phyloP scores from a whole-genome alignment of 1,139 yeast species.

The Zygosaccharomyces sapae region DNA sequence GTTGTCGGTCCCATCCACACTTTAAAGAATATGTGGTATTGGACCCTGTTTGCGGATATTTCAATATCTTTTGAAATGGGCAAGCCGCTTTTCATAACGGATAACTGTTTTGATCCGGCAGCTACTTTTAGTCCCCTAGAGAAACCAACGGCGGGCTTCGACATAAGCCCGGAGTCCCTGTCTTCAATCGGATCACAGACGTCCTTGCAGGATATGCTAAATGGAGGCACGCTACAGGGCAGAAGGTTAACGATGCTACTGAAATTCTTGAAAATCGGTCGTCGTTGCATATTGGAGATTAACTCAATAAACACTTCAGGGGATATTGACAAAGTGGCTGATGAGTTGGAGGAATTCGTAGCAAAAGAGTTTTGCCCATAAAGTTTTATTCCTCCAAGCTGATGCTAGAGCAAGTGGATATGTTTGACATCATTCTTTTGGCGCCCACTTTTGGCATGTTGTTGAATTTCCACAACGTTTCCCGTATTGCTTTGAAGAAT shows the following conservation, averaged over 20 bases:
- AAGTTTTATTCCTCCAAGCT: constrained; percentile 16
- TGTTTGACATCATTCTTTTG: constrained; percentile 20
- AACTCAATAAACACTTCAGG: constrained; percentile 11
- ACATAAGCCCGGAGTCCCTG: background rate
- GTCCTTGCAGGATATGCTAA: constrained; percentile 5
- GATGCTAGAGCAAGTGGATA: constrained; percentile 13
- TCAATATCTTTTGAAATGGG: constrained; percentile 30
- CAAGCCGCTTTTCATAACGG: constrained; percentile 22
- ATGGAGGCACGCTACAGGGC: constrained; percentile 6
- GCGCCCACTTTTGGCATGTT: constrained; percentile 21
- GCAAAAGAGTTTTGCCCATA: constrained; percentile 14
- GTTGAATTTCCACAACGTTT: constrained; percentile 18
- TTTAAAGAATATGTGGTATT: constrained; percentile 27
- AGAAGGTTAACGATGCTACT: constrained; percentile 12
- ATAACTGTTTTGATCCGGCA: constrained; percentile 17
- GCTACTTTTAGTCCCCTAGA: constrained; percentile 4
- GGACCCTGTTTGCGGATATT: constrained; percentile 29
- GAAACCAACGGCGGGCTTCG: background rate
- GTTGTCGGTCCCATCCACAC: constrained; percentile 17
- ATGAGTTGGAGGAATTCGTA: constrained; percentile 13
- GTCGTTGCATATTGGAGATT: constrained; percentile 15
- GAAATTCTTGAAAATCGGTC: constrained; percentile 16
- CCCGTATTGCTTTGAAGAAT: constrained; percentile 15
- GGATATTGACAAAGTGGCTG: constrained; percentile 10
- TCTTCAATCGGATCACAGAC: background rate